Conservation (phyloP, 2,329 filamentous ascomycete species). For the Chaetomiaceae sp. region DNA sequence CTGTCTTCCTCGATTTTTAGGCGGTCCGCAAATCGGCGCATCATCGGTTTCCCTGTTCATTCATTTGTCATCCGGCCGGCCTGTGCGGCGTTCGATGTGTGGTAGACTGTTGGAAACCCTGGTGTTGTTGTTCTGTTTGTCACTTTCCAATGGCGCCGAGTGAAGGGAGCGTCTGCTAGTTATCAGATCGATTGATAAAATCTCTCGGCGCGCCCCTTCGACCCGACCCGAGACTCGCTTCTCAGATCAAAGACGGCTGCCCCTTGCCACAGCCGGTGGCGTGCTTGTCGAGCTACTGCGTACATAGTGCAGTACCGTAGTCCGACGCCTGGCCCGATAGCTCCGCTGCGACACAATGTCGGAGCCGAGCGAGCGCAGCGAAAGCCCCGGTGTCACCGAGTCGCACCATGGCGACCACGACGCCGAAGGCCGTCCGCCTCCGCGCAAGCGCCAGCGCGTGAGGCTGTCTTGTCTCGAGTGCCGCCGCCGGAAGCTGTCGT, state of each 20-base stretch:
- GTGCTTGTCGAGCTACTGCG: no score
- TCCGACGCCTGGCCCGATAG: constrained; percentile 18
- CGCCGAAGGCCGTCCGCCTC: constrained; percentile 31
- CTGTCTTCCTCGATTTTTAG: not conserved
- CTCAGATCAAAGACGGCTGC: constrained; percentile 2
- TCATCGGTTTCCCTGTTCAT: not conserved
- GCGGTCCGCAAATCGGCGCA: not conserved
- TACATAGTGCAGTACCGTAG: no score
- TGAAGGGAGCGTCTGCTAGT: constrained; percentile 1
- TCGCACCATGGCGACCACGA: constrained; percentile 13
- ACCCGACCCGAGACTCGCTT: not conserved
- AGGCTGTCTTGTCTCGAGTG: constrained; percentile 58
- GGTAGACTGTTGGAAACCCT: not conserved
- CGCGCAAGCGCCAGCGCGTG: constrained; percentile 56
- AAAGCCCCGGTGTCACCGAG: constrained; percentile 20
- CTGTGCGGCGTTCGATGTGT: not conserved
- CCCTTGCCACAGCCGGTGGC: constrained; percentile 15
- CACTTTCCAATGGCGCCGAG: not conserved
- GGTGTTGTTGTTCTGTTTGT: not conserved
- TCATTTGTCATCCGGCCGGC: constrained; percentile 11
- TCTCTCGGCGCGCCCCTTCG: constrained; percentile 4
- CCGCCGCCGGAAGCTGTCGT: constrained; percentile 57
- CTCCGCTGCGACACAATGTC: constrained; percentile 26
- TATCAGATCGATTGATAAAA: constrained; percentile 26
- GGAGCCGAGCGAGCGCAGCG: constrained; percentile 27